Percentiles rank a stretch among this genome's conserved stretches.
Evolutionary conservation across 2,329 filamentous ascomycete genomes (phyloP).

Genomic region (Thermothelomyces thermophilus): DNA sequence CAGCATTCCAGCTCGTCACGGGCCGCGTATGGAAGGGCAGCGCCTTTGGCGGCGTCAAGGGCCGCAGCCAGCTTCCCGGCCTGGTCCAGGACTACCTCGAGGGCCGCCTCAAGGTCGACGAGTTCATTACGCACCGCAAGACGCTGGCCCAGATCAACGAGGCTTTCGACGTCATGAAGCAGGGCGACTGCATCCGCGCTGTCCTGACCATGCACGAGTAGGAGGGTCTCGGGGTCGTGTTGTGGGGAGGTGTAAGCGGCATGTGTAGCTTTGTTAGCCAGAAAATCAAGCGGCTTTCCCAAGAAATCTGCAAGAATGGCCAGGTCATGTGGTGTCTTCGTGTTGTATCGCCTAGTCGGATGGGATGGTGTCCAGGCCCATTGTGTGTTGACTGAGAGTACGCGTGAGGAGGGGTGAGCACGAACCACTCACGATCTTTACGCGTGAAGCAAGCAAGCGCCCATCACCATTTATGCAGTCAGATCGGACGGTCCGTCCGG

Average conservation of each 20-base stretch:
- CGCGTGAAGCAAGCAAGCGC: too few species aligned
- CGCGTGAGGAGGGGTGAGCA: too few species aligned
- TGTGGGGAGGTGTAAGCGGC: neutral
- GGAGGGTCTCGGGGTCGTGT: neutral
- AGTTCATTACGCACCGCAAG: constrained; percentile 98
- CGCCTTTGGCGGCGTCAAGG: constrained; percentile 97
- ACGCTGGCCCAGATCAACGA: constrained; percentile 75
- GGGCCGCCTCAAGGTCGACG: constrained; percentile 91
- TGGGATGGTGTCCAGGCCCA: too few species aligned
- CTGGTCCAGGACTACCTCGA: constrained; percentile 86
- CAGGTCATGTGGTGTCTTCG: too few species aligned
- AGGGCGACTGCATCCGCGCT: constrained; percentile 92
- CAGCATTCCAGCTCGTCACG: constrained; percentile 91
- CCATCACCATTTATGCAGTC: too few species aligned
- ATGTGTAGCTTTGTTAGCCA: neutral
- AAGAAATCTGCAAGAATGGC: too few species aligned
- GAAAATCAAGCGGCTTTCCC: neutral
- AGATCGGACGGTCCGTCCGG: too few species aligned
- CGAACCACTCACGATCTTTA: too few species aligned
- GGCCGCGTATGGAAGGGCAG: constrained; percentile 97
- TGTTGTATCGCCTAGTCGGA: too few species aligned
- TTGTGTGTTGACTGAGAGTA: too few species aligned
- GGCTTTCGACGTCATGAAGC: constrained; percentile 87
- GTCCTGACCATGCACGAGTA: constrained; percentile 62
- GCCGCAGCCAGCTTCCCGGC: constrained; percentile 80